A percentile compares a stretch with the other conserved stretches of the same genome.
These are phyloP conservation scores for Wickerhamiella dianesei DNA, from an alignment of 805 yeast species.

Conservation along the genomic window DNA sequence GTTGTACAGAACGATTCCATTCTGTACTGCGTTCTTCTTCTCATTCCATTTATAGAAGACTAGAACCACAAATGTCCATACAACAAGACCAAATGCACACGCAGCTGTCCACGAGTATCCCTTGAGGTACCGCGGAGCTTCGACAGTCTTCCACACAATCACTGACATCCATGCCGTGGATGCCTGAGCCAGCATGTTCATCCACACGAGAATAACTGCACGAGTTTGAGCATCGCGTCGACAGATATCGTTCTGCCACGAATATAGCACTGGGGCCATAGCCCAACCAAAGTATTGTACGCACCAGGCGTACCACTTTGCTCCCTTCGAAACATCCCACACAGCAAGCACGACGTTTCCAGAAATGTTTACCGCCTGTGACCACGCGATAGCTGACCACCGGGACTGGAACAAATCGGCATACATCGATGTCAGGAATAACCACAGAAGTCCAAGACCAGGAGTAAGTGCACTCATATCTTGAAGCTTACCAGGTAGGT, in stretches of 20 bases:
- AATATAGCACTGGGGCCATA: slow-evolving; percentile 44
- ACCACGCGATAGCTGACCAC: slow-evolving; percentile 39
- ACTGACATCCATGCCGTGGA: slow-evolving; percentile 42
- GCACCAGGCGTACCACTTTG: slow-evolving; percentile 49
- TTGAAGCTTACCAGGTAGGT: slow-evolving; percentile 31
- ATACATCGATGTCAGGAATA: slow-evolving; percentile 16
- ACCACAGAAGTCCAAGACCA: slow-evolving; percentile 38
- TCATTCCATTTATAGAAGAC: slow-evolving; percentile 13
- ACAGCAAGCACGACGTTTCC: slow-evolving; percentile 41
- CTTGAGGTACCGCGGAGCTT: slow-evolving; percentile 20
- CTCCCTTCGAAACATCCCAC: slow-evolving; percentile 41
- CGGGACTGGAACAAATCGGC: slow-evolving; percentile 42
- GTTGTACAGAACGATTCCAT: slow-evolving; percentile 13
- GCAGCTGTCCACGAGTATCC: slow-evolving; percentile 19
- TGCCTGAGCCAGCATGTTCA: slow-evolving; percentile 41
- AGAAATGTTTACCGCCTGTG: slow-evolving; percentile 39
- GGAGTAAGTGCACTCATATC: slow-evolving; percentile 42
- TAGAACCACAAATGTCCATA: slow-evolving; percentile 17
- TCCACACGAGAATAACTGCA: slow-evolving; percentile 37
- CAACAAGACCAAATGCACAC: slow-evolving; percentile 13
- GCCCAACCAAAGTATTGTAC: slow-evolving; percentile 47
- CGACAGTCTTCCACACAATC: slow-evolving; percentile 29
- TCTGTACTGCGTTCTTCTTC: slow-evolving; percentile 10
- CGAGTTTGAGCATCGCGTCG: slow-evolving; percentile 41
- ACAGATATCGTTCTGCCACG: slow-evolving; percentile 47